Evolutionary conservation across 2,329 filamentous ascomycete genomes (phyloP).

Genomic region (Penicillium glabrum): DNA sequence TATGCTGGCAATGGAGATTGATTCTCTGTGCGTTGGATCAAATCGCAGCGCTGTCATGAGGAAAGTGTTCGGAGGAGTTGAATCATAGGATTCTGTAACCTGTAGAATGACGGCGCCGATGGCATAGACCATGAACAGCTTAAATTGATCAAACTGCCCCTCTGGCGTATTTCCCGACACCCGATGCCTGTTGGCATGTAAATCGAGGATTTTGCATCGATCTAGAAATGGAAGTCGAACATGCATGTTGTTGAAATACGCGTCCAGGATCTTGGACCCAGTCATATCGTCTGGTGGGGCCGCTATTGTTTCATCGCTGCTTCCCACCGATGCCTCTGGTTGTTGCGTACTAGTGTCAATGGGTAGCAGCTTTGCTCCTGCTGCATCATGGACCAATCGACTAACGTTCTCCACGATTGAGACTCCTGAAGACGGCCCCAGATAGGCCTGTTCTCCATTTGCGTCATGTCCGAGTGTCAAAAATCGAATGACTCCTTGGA

Average conservation of each 20-base stretch:
- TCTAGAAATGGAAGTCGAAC: conserved; percentile 19
- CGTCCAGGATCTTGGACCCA: conserved; percentile 14
- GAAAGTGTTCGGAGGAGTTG: conserved; percentile 12
- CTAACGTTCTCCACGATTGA: conserved; percentile 11
- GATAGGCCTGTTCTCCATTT: conserved; percentile 10
- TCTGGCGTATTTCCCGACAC: neutral
- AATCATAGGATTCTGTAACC: conserved; percentile 18
- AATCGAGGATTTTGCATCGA: conserved; percentile 8
- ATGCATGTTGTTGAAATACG: conserved; percentile 24
- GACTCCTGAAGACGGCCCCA: conserved; percentile 19
- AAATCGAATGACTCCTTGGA: conserved; percentile 5
- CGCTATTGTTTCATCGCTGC: neutral
- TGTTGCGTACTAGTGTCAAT: neutral
- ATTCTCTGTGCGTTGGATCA: conserved; percentile 10
- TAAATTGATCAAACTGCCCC: conserved; percentile 17
- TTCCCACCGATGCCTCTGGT: neutral
- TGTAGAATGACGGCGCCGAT: conserved; percentile 19
- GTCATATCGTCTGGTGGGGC: conserved; percentile 12
- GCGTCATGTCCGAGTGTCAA: neutral
- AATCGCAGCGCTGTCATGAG: conserved; percentile 14
- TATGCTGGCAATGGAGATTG: conserved; percentile 13
- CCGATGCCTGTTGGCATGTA: conserved; percentile 10
- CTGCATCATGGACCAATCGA: neutral
- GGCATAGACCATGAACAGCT: conserved; percentile 25
- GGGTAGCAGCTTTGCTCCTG: conserved; percentile 7